Evolutionary conservation across 2,329 filamentous ascomycete species (phyloP).

Genomic region (Aspergillus pseudotamarii): DNA sequence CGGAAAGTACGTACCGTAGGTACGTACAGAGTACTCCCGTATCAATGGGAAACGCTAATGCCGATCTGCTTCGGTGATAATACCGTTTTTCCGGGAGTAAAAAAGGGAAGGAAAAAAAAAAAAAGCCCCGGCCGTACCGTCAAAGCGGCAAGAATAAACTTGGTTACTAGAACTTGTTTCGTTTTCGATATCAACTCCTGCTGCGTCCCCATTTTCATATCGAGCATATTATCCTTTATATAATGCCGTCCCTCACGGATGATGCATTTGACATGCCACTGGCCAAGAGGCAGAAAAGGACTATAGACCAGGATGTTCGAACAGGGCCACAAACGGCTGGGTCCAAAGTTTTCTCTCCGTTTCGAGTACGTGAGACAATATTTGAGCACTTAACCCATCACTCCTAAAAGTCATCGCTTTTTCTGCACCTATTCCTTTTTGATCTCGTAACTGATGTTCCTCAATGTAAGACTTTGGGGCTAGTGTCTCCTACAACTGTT

Average conservation of each 20-base stretch:
- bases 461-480: slow-evolving; percentile 73
- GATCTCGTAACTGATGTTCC: slow-evolving; percentile 11
- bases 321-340: slow-evolving; percentile 51
- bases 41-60: background rate
- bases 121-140: background rate
- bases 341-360: slow-evolving; percentile 90
- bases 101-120: background rate
- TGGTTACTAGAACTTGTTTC: background rate
- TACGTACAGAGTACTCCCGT: no score
- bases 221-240: slow-evolving; percentile 8
- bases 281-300: slow-evolving; percentile 75
- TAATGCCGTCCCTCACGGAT: slow-evolving; percentile 52
- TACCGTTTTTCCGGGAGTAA: background rate
- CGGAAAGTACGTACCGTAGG: no score
- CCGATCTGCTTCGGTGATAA: background rate
- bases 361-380: slow-evolving; percentile 64
- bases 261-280: slow-evolving; percentile 64
- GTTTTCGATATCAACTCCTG: background rate
- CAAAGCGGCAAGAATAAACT: background rate
- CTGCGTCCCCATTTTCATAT: background rate
- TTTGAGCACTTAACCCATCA: background rate
- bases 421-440: background rate
- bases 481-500: slow-evolving; percentile 87
- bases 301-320: slow-evolving; percentile 40
- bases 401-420: background rate